Percentiles rank a stretch among this genome's conserved stretches.
Evolutionary conservation across 139 green algal species (phyloP).

Genomic region (Eudorina sp.): DNA sequence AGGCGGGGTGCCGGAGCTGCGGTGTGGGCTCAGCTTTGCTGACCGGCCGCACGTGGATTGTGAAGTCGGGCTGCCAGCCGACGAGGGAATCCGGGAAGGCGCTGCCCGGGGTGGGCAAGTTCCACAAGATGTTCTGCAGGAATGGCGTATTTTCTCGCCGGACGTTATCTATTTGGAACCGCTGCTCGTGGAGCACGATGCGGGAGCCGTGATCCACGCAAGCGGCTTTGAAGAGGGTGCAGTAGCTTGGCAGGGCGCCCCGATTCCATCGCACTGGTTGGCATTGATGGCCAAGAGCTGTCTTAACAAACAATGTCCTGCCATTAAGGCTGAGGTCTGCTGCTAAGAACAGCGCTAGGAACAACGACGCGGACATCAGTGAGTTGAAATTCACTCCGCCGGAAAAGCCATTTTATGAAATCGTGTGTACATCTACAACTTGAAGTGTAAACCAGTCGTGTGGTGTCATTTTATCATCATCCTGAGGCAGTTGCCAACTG

Average conservation of each 20-base stretch:
- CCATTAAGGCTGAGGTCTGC: too few species aligned
- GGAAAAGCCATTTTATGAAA: too few species aligned
- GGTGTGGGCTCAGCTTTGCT: slow-evolving; percentile 32
- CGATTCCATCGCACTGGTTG: slow-evolving; percentile 1
- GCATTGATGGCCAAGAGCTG: neutral
- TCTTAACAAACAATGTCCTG: neutral
- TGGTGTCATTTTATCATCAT: too few species aligned
- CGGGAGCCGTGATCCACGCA: slow-evolving; percentile 29
- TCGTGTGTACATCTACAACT: too few species aligned
- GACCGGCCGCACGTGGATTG: neutral
- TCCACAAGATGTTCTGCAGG: neutral
- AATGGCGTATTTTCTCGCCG: neutral
- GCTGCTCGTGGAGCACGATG: neutral
- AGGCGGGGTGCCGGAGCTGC: neutral
- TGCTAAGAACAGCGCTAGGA: too few species aligned
- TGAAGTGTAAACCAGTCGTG: too few species aligned
- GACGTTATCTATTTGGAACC: slow-evolving; percentile 33
- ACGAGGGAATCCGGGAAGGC: slow-evolving; percentile 5
- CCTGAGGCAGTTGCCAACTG: too few species aligned
- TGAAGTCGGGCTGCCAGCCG: slow-evolving; percentile 26
- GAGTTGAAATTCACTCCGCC: too few species aligned
- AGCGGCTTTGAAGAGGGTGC: neutral
- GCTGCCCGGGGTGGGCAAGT: neutral
- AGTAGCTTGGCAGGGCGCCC: neutral
- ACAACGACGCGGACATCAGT: too few species aligned